Conservation (phyloP, 306 rosid species). For the Malus domestica region DNA sequence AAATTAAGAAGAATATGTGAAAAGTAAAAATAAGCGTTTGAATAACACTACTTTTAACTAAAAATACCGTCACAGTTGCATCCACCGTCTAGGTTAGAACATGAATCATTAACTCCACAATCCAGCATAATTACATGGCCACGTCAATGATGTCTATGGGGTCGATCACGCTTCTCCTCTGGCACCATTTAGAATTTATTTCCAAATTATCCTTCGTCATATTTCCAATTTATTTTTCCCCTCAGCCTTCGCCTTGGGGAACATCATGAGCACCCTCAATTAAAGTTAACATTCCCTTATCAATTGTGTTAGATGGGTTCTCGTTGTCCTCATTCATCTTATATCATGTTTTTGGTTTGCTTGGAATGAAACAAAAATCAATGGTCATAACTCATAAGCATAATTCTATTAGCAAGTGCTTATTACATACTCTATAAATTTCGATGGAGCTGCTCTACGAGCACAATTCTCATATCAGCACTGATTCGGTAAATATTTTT, state of each 20-base stretch:
- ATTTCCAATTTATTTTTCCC: neutral
- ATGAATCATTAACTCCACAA: slow-evolving; percentile 39
- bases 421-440: neutral
- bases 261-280: slow-evolving; percentile 9
- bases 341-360: slow-evolving; percentile 3
- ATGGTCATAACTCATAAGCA: neutral
- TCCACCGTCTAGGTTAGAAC: neutral
- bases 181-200: neutral
- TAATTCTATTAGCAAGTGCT: neutral
- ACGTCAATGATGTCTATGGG: neutral
- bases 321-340: neutral
- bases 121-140: slow-evolving; percentile 56
- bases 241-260: neutral
- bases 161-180: neutral
- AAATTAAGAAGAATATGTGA: no score
- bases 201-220: neutral
- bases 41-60: no score
- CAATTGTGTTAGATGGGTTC: neutral
- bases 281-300: neutral
- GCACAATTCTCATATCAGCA: no score
- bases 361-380: slow-evolving; percentile 27
- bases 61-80: no score
- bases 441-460: neutral
- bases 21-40: fast-evolving
- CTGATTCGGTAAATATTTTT: no score